Evolutionary conservation across 2,329 filamentous ascomycete genomes (phyloP).

Genomic region (Sclerotinia sclerotiorum): DNA sequence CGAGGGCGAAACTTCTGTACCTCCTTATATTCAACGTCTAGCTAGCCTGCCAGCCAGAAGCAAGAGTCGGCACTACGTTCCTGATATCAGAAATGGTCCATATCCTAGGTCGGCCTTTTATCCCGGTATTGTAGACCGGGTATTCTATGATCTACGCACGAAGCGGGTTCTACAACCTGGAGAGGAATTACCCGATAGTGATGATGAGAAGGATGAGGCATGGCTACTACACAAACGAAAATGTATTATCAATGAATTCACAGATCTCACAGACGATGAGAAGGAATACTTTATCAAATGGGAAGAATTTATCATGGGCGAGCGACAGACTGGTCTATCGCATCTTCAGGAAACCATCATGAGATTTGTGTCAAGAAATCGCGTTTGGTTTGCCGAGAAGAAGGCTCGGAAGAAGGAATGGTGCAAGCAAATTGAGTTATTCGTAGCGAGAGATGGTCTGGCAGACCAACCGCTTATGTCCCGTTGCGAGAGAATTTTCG

Average conservation of each 20-base stretch:
- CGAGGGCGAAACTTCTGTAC: constrained; percentile 12
- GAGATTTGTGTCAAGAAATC: constrained; percentile 34
- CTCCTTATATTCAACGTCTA: not conserved
- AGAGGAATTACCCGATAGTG: constrained; percentile 36
- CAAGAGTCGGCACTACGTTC: constrained; percentile 14
- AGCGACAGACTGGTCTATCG: constrained; percentile 31
- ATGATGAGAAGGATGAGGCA: constrained; percentile 38
- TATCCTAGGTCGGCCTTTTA: constrained; percentile 22
- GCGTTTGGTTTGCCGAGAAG: constrained; percentile 34
- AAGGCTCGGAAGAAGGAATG: constrained; percentile 31
- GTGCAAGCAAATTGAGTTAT: constrained; percentile 29
- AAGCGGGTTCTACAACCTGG: constrained; percentile 35
- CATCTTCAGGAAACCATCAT: constrained; percentile 30
- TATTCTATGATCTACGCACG: constrained; percentile 35
- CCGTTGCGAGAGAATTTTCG: constrained; percentile 26
- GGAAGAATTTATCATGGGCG: constrained; percentile 36
- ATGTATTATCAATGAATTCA: constrained; percentile 38
- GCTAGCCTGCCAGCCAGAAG: not conserved
- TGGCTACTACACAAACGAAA: constrained; percentile 38
- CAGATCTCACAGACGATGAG: constrained; percentile 35
- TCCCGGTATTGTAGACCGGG: constrained; percentile 30
- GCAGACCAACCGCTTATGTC: not conserved
- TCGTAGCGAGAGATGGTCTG: constrained; percentile 27
- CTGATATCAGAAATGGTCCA: not conserved
- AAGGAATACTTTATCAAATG: constrained; percentile 39